phyloP scores from a whole-genome alignment of 148 eudicot species.

The Amaranthus hypochondriacus region DNA sequence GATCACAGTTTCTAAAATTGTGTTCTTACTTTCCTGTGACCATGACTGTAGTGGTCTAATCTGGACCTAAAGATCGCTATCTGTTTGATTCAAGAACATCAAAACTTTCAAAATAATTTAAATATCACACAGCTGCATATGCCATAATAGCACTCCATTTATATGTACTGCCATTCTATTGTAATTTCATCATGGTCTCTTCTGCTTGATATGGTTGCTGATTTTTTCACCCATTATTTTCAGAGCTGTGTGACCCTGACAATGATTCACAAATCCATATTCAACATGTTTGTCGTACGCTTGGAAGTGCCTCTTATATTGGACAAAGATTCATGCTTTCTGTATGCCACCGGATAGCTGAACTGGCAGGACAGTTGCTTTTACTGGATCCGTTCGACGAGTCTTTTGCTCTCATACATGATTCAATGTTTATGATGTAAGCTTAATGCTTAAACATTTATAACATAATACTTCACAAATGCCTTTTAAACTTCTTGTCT shows the following conservation, averaged over 20 bases:
- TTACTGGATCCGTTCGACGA: slow-evolving; percentile 83
- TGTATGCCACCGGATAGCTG: slow-evolving; percentile 66
- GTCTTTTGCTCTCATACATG: slow-evolving; percentile 60
- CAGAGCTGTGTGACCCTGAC: slow-evolving; percentile 42
- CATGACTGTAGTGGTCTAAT: not conserved
- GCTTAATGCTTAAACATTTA: slow-evolving; percentile 19
- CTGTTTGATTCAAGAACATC: not conserved
- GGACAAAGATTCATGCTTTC: slow-evolving; percentile 73
- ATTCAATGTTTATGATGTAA: slow-evolving; percentile 68
- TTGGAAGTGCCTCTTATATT: slow-evolving; percentile 59
- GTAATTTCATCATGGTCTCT: not conserved
- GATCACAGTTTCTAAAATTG: not conserved
- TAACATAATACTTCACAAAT: no score
- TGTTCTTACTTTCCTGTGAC: not conserved
- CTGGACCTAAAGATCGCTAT: not conserved
- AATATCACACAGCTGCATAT: not conserved
- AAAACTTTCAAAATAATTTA: not conserved
- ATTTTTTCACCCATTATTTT: slow-evolving; percentile 5
- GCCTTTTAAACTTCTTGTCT: not conserved
- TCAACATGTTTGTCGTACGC: slow-evolving; percentile 71
- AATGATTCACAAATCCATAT: slow-evolving; percentile 40
- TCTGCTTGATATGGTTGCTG: slow-evolving; percentile 1
- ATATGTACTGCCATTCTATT: not conserved
- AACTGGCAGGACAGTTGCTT: slow-evolving; percentile 62
- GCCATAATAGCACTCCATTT: not conserved